Evolutionary conservation across 805 yeast genomes (phyloP).

Genomic region (Schwanniomyces vanrijiae): DNA sequence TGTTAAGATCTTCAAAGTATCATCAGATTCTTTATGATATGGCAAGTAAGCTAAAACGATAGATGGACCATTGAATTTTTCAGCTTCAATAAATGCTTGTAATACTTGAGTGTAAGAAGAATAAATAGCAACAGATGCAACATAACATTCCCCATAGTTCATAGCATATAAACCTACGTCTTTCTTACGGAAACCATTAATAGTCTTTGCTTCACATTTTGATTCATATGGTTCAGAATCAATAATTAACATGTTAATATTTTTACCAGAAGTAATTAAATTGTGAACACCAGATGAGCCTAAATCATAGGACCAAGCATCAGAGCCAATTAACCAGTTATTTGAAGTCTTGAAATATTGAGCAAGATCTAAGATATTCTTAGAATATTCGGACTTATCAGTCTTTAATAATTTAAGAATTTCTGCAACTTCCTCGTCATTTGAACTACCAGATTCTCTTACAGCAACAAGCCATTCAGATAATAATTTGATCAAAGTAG

Average conservation of each 20-base stretch:
- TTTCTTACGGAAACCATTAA: slow-evolving; percentile 66
- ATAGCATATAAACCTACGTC: slow-evolving; percentile 93
- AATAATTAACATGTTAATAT: slow-evolving; percentile 80
- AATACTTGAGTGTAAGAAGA: slow-evolving; percentile 91
- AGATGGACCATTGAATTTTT: slow-evolving; percentile 85
- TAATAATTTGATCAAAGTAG: slow-evolving; percentile 53
- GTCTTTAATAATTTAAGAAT: slow-evolving; percentile 38
- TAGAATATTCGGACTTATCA: slow-evolving; percentile 41
- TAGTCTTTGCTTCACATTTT: slow-evolving; percentile 26
- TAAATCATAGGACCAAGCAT: slow-evolving; percentile 91
- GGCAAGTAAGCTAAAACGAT: slow-evolving; percentile 90
- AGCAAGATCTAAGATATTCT: slow-evolving; percentile 45
- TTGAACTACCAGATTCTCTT: slow-evolving; percentile 28
- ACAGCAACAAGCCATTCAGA: slow-evolving; percentile 69
- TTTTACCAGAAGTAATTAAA: slow-evolving; percentile 69
- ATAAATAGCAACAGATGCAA: slow-evolving; percentile 92
- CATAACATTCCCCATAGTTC: slow-evolving; percentile 87
- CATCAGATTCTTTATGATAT: slow-evolving; percentile 58
- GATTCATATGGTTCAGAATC: slow-evolving; percentile 75
- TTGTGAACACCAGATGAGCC: slow-evolving; percentile 92
- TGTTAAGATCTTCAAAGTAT: slow-evolving; percentile 72
- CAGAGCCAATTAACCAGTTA: slow-evolving; percentile 90
- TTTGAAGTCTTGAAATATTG: slow-evolving; percentile 49
- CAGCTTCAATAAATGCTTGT: slow-evolving; percentile 89
- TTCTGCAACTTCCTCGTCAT: slow-evolving; percentile 24